Conservation (phyloP, 1,284 basidiomycete genomes). For the Boletus smithii region DNA sequence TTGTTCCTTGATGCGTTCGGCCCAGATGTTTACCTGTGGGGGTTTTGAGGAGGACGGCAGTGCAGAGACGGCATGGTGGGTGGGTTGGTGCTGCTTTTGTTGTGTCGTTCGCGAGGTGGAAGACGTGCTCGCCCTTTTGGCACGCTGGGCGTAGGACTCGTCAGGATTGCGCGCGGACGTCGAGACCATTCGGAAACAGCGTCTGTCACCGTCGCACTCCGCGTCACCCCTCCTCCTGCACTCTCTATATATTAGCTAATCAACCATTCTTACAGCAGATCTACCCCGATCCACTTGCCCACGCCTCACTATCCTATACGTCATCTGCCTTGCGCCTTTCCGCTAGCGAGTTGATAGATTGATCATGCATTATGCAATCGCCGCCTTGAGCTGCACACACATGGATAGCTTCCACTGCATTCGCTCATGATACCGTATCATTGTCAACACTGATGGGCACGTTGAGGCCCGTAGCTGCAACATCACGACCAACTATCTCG, state of each 20-base stretch:
- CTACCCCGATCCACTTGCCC: conserved; percentile 11
- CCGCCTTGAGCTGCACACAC: too few relatives aligned
- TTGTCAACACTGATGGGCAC: conserved; percentile 25
- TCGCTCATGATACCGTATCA: too few relatives aligned
- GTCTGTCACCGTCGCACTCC: conserved; percentile 29
- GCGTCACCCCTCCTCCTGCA: conserved; percentile 14
- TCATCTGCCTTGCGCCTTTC: too few relatives aligned
- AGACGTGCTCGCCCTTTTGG: conserved; percentile 42
- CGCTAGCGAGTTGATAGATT: too few relatives aligned
- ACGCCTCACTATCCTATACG: background rate
- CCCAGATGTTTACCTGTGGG: conserved; percentile 27
- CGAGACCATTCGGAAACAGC: conserved; percentile 38
- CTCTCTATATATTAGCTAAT: conserved; percentile 18
- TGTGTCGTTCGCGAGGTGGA: background rate
- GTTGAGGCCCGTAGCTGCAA: conserved; percentile 37
- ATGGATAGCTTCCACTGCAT: too few relatives aligned
- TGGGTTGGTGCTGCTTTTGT: conserved; percentile 1
- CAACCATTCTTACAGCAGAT: conserved; percentile 13
- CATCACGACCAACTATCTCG: conserved; percentile 6
- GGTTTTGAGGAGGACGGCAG: conserved; percentile 10
- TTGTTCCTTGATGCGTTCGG: conserved; percentile 31
- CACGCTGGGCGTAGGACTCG: conserved; percentile 60
- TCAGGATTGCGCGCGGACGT: conserved; percentile 36
- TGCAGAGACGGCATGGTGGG: background rate
- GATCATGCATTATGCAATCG: too few relatives aligned